Evolutionary conservation across 2,329 filamentous ascomycete genomes (phyloP), one percentile per base, ranked within the genome.

Genomic region (Alternaria angustiovoidea): DNA sequence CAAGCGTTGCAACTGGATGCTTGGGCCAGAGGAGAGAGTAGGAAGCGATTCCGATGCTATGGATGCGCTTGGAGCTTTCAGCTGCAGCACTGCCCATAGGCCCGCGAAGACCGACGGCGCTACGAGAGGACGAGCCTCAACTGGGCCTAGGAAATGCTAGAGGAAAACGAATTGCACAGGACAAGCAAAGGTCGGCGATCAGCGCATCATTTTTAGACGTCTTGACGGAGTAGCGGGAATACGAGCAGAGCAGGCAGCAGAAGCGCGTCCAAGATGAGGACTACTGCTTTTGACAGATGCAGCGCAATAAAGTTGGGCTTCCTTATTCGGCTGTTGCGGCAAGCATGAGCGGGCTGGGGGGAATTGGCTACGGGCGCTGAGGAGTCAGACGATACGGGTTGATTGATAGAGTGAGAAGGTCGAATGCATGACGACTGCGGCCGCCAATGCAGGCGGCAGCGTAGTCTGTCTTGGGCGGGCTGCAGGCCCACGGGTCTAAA

Each of bases 261-360:
- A 39, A 36, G 14, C 32, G 41, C 43, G 11, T 32, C 34, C 52
- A 54, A 46, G 52, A 38, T 47, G 30, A 28, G 42, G 34, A 39
- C 30, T 39, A 38, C 41, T 20, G 22, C 47, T 48, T 66, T 62
- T 65, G 68, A 62, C 63, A 46, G 65, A 63, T 63, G 64, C 48
- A 62, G 64, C 66, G 64, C 67, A 70, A 73, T 73, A 58, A 64
- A 63, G 59, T 55, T 61, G 65, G 63, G 65, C 69, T 69, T 64
- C 72, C 72, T 52, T 26, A 74, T 76, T 66, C 74, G 75, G 75
- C 65, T 73, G 69, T 62, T 75, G 74, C 74, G 74, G 74, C 74
- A 75, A 76, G 72, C 66, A 68, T 67, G 49, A 62, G 66, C 36
- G 65, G 65, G 58, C 65, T 62, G 56, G 62, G 61, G 57, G 59